A percentile compares a stretch with the other conserved stretches of the same genome.
phyloP scores from a whole-genome alignment of 148 eudicot genomes.

The Rhododendron henanense region DNA sequence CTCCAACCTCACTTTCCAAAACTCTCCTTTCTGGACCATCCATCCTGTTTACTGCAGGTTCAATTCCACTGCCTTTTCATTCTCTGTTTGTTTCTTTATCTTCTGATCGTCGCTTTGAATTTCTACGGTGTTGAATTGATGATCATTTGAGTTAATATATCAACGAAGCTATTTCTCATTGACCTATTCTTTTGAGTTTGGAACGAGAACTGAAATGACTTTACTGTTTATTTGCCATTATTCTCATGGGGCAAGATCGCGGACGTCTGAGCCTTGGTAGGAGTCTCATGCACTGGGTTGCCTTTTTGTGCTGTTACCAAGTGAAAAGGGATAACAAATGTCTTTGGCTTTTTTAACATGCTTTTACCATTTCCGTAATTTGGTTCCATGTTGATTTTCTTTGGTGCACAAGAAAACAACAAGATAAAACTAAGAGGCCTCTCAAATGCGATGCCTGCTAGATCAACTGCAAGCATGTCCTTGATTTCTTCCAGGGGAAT shows the following conservation, averaged over 20 bases:
- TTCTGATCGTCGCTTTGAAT: not conserved
- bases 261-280: not conserved
- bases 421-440: not conserved
- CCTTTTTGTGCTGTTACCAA: not conserved
- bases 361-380: not conserved
- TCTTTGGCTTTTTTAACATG: not conserved
- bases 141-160: not conserved
- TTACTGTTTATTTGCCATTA: not conserved
- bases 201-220: not conserved
- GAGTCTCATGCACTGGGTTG: not conserved
- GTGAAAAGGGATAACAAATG: not conserved
- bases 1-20: slow-evolving; percentile 82
- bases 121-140: not conserved
- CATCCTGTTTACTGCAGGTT: slow-evolving; percentile 99
- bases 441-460: not conserved
- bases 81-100: slow-evolving; percentile 3
- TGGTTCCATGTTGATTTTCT: not conserved
- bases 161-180: not conserved
- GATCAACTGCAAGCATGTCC: not conserved
- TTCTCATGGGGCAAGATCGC: not conserved
- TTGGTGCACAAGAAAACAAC: not conserved
- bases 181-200: not conserved
- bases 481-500: not conserved
- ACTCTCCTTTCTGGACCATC: slow-evolving; percentile 98
- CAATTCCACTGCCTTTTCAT: not conserved